phyloP scores from a whole-genome alignment of 192 early-diverging fungal species.

The Podila clonocystis region DNA sequence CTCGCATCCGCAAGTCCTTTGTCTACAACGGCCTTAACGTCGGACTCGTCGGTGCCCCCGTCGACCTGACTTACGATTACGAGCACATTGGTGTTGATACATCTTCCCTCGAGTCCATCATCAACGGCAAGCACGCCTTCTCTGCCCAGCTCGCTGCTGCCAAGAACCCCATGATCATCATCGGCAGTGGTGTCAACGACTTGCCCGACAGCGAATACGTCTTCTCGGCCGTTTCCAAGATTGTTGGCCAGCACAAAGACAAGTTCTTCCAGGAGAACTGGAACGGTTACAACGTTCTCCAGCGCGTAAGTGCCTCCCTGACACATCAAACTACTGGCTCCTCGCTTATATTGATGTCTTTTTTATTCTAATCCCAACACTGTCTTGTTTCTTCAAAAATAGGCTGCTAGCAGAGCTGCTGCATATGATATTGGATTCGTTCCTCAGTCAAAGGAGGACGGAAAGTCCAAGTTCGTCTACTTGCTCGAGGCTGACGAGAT shows the following conservation, averaged over 20 bases:
- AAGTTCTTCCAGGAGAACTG: slow-evolving; percentile 79
- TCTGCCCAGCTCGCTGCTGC: slow-evolving; percentile 78
- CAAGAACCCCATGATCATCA: slow-evolving; percentile 91
- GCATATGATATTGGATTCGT: slow-evolving; percentile 93
- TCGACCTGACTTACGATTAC: slow-evolving; percentile 92
- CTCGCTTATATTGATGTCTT: background rate
- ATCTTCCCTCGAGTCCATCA: slow-evolving; percentile 73
- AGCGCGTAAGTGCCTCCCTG: slow-evolving; percentile 70
- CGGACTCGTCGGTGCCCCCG: slow-evolving; percentile 82
- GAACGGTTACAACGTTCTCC: slow-evolving; percentile 94
- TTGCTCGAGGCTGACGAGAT: slow-evolving; percentile 94
- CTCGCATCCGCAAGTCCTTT: slow-evolving; percentile 94
- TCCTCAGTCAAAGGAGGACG: slow-evolving; percentile 59
- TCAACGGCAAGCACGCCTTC: slow-evolving; percentile 78
- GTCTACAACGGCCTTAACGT: slow-evolving; percentile 82
- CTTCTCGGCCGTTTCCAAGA: slow-evolving; percentile 77
- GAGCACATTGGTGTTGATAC: slow-evolving; percentile 79
- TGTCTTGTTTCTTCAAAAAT: slow-evolving; percentile 13
- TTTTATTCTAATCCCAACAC: slow-evolving; percentile 3
- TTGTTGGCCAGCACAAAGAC: slow-evolving; percentile 74
- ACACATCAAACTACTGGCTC: background rate
- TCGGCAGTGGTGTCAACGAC: slow-evolving; percentile 86
- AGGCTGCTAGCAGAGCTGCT: slow-evolving; percentile 87
- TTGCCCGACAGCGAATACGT: slow-evolving; percentile 78
- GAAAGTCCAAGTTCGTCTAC: slow-evolving; percentile 81